Evolutionary conservation across 2,329 filamentous ascomycete species (phyloP).

Genomic region (Trichoderma lentiforme): DNA sequence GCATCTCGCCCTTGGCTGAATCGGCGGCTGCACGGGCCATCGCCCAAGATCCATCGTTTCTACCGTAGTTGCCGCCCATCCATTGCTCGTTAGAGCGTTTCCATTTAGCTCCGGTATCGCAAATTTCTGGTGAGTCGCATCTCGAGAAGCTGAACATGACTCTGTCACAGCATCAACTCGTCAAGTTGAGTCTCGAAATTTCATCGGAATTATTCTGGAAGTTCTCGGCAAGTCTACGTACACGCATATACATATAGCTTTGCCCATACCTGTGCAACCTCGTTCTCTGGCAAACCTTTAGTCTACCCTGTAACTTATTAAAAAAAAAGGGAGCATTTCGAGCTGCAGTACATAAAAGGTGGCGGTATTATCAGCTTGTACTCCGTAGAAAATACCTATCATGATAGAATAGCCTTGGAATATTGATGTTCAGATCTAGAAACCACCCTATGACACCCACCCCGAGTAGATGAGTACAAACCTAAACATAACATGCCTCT

Average conservation of each 20-base stretch:
- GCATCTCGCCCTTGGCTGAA: neutral
- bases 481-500: neutral
- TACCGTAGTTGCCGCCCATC: neutral
- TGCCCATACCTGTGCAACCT: neutral
- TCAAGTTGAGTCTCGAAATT: neutral
- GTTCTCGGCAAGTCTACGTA: neutral
- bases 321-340: neutral
- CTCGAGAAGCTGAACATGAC: neutral
- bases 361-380: neutral
- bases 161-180: neutral
- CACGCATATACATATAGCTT: neutral
- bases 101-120: constrained; percentile 16
- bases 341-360: neutral
- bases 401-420: neutral
- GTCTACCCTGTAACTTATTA: neutral
- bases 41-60: neutral
- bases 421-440: neutral
- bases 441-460: neutral
- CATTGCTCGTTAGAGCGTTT: neutral
- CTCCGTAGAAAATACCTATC: neutral
- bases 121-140: neutral
- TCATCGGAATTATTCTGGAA: neutral
- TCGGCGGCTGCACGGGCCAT: constrained; percentile 12
- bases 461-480: neutral
- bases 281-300: neutral